Base-by-base conservation (phyloP, 2,329 filamentous ascomycete genomes). In the Tolypocladium nubicola region DNA sequence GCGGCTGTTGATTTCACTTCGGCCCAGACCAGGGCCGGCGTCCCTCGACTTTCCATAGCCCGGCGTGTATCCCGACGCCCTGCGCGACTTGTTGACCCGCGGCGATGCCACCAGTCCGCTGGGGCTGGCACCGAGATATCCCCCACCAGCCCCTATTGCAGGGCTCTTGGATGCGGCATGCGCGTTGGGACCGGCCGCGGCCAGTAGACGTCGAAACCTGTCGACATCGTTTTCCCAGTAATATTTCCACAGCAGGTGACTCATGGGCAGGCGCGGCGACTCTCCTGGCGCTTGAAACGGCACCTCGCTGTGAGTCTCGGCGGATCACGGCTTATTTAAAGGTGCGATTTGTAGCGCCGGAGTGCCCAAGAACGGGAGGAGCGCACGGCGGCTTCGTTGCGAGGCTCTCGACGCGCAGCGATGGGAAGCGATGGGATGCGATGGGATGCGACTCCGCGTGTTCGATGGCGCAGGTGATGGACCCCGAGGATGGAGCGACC, bases 221-320 rank as follows among this genome's bases (percentile, higher is more conserved):
- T 96, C 92, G 85, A 96, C 88, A 85, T 99, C 91, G 82, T 97
- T 89, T 85, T 97, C 88, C 80, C 95, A 88, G 73, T 93, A 97
- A 73, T 84, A 90, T 82, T 91, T 92, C 93, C 93, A 97, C 74
- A 99, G 85, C 83, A 88, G 84, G 79, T 91, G 88, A 87, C 90
- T 97, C 93, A 97, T 94, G 85, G 84, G 71, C 67, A 62, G 62
- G 64, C 58, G 66, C 49, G 35, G 53, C 14, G 35, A 55, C 49
- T 47, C 50, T 73, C 73, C 70, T 71, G 70, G 73, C 77, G 75
- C 77, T 83, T 80, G 75, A 76, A 79, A 76, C 73, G 73, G 82
- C 87, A 86, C 90, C 90, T 95, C 87, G 89, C 90, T 89, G 86
- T 90, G 86, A 87, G 66, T 85, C 88, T 87, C 88, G 63, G 64